Evolutionary conservation across 164 flowering plant genomes (phyloP).

Genomic region (Stephania cephalantha): DNA sequence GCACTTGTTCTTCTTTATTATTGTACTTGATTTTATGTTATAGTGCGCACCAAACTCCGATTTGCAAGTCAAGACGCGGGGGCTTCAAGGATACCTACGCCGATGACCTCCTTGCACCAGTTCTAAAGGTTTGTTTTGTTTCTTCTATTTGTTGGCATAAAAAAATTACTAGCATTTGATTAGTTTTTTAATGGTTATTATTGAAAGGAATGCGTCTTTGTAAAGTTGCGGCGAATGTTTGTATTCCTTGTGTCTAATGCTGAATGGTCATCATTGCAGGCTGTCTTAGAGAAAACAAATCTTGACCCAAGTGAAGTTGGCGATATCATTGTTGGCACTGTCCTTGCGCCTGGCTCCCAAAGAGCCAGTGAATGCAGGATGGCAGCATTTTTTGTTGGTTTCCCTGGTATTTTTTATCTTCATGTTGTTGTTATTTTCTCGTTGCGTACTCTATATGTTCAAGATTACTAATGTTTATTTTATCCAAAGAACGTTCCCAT

Average conservation of each 20-base stretch:
- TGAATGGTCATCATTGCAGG: constrained; percentile 35
- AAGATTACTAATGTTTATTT: background rate
- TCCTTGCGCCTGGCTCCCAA: constrained; percentile 81
- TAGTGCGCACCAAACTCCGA: constrained; percentile 41
- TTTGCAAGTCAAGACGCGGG: constrained; percentile 88
- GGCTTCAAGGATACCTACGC: constrained; percentile 84
- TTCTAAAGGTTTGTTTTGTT: constrained; percentile 49
- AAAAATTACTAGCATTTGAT: background rate
- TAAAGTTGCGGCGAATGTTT: background rate
- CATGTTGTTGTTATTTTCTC: background rate
- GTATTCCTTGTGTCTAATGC: background rate
- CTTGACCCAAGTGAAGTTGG: constrained; percentile 86
- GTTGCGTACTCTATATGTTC: background rate
- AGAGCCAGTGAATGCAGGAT: constrained; percentile 95
- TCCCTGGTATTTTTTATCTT: constrained; percentile 54
- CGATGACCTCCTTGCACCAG: constrained; percentile 88
- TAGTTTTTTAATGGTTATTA: background rate
- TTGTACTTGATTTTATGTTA: no score
- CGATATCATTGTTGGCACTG: constrained; percentile 93
- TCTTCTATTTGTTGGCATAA: background rate
- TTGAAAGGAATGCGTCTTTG: background rate
- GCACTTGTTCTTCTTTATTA: constrained; percentile 18
- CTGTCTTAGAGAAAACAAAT: constrained; percentile 80
- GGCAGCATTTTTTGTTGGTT: constrained; percentile 99
- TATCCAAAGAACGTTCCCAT: constrained; percentile 79